Base-by-base conservation (phyloP, 2,329 filamentous ascomycete species). In the Neodidymelliopsis sp. region DNA sequence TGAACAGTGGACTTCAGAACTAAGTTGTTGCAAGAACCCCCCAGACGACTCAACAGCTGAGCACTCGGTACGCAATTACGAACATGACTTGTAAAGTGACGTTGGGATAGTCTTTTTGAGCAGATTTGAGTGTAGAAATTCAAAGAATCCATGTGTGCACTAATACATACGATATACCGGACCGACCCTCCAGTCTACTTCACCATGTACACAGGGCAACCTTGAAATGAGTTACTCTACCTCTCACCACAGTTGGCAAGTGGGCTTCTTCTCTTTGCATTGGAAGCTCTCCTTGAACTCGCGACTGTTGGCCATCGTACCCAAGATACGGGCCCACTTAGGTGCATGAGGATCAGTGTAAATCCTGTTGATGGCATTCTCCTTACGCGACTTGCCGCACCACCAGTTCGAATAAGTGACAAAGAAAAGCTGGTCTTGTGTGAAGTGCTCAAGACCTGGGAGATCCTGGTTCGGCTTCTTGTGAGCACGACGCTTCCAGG, bases 361-460 rank as follows among this genome's bases (percentile, higher is more conserved):
- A 38, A 89, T 81, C 1, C 77, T 72, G 43, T 78, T 75, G 24
- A 85, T 77, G 4, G 82, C 81, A 5, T 79, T 75, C 57, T 84
- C 84, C 52, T 82, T 80, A 6, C 82, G 79, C 2, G 74, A 79
- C 75, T 87, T 87, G 25, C 82, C 80, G 65, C 88, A 90, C 85
- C 85, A 89, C 72, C 78, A 81, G 57, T 84, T 85, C 3, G 75
- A 80, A 64, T 83, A 89, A 2, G 80, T 80, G 22, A 89, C 76
- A 62, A 88, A 89, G 73, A 89, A 90, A 4, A 89, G 69, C 68
- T 89, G 85, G 53, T 88, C 85, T 52, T 86, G 83, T 0, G 81
- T 82, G 53, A 89, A 89, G 15, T 74, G 57, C 4, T 83, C 78
- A 6, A 90, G 66, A 0, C 86, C 86, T 0, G 12, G 65, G 0